A percentile compares a stretch with the other conserved stretches of the same genome.
Evolutionary conservation across 73 alveolate genomes (phyloP).

Genomic region (Stentor roeselii): DNA sequence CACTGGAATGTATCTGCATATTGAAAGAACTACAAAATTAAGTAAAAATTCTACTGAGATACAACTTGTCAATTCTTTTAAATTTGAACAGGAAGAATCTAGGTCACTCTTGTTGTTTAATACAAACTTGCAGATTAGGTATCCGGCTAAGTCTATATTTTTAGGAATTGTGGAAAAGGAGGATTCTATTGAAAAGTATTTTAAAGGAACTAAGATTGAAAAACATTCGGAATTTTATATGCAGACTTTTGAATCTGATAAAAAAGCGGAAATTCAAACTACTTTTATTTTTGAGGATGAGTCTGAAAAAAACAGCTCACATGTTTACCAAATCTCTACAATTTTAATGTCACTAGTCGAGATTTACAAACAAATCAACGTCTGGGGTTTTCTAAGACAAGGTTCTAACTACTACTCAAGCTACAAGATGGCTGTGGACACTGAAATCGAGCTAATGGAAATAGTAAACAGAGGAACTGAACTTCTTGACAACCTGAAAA

Average conservation of each 20-base stretch:
- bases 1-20: slow-evolving; percentile 5
- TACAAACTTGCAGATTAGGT: too few relatives aligned
- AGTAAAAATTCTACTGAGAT: background rate
- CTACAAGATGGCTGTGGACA: background rate
- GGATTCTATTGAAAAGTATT: background rate
- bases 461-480: background rate
- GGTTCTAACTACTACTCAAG: background rate
- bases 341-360: background rate
- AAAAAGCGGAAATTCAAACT: background rate
- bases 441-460: background rate
- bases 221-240: background rate
- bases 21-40: background rate
- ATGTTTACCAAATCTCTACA: background rate
- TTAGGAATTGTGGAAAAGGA: background rate
- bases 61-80: background rate
- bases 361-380: background rate
- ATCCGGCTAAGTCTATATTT: too few relatives aligned
- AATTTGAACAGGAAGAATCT: background rate
- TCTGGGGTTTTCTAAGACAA: background rate
- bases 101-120: too few relatives aligned
- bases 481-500: background rate
- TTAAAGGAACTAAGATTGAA: background rate
- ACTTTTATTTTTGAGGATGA: background rate
- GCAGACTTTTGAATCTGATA: background rate
- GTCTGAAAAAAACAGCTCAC: background rate